These are phyloP conservation scores for Calonectria hongkongensis DNA, from an alignment of 2,329 filamentous ascomycete species.

Conservation along the genomic window DNA sequence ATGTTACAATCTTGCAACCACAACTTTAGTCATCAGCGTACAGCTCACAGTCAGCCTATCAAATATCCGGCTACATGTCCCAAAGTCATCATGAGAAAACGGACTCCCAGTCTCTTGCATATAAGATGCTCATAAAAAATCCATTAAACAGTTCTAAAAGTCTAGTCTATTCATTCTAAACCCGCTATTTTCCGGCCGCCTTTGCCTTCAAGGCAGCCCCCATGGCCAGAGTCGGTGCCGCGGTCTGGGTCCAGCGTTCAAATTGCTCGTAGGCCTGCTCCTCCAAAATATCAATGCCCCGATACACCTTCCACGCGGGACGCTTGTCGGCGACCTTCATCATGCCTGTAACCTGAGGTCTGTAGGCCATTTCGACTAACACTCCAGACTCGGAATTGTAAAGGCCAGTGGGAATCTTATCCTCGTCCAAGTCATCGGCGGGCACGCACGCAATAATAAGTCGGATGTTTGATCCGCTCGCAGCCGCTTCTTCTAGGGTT, in stretches of 20 bases:
- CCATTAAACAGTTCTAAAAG: too few species aligned
- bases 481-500: constrained; percentile 15
- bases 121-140: too few species aligned
- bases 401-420: constrained; percentile 21
- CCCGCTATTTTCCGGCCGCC: constrained; percentile 1
- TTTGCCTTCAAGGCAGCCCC: constrained; percentile 34
- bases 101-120: too few species aligned
- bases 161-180: neutral
- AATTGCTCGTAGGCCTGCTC: constrained; percentile 42
- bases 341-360: constrained; percentile 37
- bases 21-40: neutral
- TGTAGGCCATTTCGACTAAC: constrained; percentile 41
- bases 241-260: constrained; percentile 34
- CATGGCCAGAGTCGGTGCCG: constrained; percentile 33
- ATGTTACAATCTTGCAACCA: too few species aligned
- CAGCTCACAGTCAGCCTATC: too few species aligned
- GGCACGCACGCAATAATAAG: constrained; percentile 36
- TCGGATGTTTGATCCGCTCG: neutral
- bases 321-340: constrained; percentile 30
- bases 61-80: neutral
- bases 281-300: constrained; percentile 38
- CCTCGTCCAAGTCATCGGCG: constrained; percentile 35
- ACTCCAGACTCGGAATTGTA: constrained; percentile 27
- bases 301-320: constrained; percentile 30
- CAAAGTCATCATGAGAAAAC: too few species aligned